Evolutionary conservation across 306 rosid species (phyloP).

Genomic region (Prunus campanulata): DNA sequence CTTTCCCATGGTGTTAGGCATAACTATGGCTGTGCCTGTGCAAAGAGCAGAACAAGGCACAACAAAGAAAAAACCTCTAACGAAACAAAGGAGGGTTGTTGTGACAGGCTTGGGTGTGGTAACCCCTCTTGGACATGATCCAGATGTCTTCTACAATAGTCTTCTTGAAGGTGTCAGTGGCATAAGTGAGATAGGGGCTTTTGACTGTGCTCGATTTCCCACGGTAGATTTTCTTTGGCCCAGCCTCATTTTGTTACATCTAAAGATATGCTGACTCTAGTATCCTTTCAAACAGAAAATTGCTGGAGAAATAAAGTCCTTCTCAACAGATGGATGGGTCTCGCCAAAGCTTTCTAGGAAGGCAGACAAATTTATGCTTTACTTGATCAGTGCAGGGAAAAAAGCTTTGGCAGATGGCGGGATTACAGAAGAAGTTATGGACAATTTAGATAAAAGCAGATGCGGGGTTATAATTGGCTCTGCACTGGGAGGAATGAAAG

Average conservation of each 20-base stretch:
- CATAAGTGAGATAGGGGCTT: slow-evolving; percentile 67
- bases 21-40: slow-evolving; percentile 42
- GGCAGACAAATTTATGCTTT: slow-evolving; percentile 76
- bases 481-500: slow-evolving; percentile 78
- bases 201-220: slow-evolving; percentile 68
- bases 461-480: slow-evolving; percentile 84
- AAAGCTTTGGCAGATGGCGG: slow-evolving; percentile 74
- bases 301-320: slow-evolving; percentile 79
- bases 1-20: slow-evolving; percentile 30
- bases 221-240: slow-evolving; percentile 36
- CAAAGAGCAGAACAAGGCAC: slow-evolving; percentile 46
- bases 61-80: slow-evolving; percentile 40
- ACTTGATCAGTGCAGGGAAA: slow-evolving; percentile 72
- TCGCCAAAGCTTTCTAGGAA: slow-evolving; percentile 67
- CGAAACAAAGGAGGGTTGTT: slow-evolving; percentile 60
- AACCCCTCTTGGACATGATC: slow-evolving; percentile 75
- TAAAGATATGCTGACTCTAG: neutral
- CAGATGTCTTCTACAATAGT: slow-evolving; percentile 69
- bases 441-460: slow-evolving; percentile 51
- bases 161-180: slow-evolving; percentile 77
- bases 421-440: slow-evolving; percentile 52
- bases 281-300: slow-evolving; percentile 46
- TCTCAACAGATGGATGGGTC: slow-evolving; percentile 67
- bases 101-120: slow-evolving; percentile 85
- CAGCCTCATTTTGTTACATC: neutral